phyloP scores from a whole-genome alignment of 257 asterid species.

The Leptodermis oblonga region DNA sequence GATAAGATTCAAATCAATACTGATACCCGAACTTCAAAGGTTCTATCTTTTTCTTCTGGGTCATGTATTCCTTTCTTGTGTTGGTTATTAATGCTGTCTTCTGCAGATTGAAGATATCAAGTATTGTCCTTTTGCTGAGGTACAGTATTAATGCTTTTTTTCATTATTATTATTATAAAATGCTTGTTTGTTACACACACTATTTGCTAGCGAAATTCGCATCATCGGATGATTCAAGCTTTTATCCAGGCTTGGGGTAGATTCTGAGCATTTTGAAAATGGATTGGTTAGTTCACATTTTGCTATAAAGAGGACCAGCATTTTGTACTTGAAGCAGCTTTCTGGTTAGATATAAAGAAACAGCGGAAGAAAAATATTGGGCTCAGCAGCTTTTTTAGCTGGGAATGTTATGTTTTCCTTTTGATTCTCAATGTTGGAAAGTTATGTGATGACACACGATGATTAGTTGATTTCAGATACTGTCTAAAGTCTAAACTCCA shows the following conservation, averaged over 20 bases:
- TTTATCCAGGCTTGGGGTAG: neutral
- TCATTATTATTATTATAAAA: too few species aligned
- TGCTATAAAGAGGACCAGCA: neutral
- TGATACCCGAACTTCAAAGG: conserved; percentile 85
- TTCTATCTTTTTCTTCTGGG: conserved; percentile 12
- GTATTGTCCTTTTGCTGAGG: conserved; percentile 85
- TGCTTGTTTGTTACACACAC: neutral
- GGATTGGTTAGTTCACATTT: neutral
- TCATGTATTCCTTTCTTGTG: neutral
- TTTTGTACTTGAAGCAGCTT: neutral
- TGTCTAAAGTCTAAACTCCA: neutral
- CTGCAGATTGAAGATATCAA: conserved; percentile 80
- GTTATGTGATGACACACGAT: neutral
- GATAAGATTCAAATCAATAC: conserved; percentile 78
- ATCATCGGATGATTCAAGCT: neutral
- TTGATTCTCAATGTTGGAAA: neutral
- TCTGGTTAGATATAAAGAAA: neutral
- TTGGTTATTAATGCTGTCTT: conserved; percentile 1
- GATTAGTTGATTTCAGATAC: neutral
- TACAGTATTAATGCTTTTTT: conserved; percentile 11
- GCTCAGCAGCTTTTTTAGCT: too few species aligned
- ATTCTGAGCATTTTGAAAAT: neutral
- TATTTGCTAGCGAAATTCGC: neutral
- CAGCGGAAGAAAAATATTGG: neutral
- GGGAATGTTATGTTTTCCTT: neutral